These are phyloP conservation scores for Phytopythium mirpurense DNA, from an alignment of 352 stramenopile species.

Conservation along the genomic window DNA sequence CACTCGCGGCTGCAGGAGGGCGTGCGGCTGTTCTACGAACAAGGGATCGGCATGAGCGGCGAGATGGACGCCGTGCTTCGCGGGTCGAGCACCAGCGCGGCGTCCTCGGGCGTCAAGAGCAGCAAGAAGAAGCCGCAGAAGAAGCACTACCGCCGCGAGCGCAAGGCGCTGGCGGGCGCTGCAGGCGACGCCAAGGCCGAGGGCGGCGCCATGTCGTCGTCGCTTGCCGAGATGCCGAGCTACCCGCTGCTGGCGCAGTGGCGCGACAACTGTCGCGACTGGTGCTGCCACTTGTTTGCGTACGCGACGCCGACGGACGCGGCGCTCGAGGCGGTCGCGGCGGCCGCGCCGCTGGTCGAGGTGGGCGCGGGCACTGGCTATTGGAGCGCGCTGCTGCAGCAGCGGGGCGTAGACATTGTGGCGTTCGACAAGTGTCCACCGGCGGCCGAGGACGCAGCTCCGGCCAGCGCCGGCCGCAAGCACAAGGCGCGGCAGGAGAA, in stretches of 20 bases:
- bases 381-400: constrained; percentile 77
- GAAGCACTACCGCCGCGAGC: constrained; percentile 52
- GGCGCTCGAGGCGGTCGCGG: constrained; percentile 40
- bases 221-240: constrained; percentile 42
- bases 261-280: constrained; percentile 75
- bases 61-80: constrained; percentile 72
- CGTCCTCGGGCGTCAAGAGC: constrained; percentile 18
- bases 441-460: constrained; percentile 9
- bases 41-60: constrained; percentile 65
- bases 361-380: constrained; percentile 89
- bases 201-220: constrained; percentile 3
- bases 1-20: constrained; percentile 61
- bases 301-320: constrained; percentile 61
- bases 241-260: constrained; percentile 66
- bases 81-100: constrained; percentile 19
- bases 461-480: constrained; percentile 10
- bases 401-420: constrained; percentile 65
- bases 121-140: constrained; percentile 64
- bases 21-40: constrained; percentile 74
- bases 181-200: neutral
- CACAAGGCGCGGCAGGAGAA: constrained; percentile 24
- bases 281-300: constrained; percentile 69
- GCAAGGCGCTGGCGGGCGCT: constrained; percentile 13
- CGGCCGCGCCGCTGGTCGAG: constrained; percentile 75
- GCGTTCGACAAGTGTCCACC: constrained; percentile 59